phyloP scores from a whole-genome alignment of 2,329 filamentous ascomycete species.

The Diaporthe aspalathi region DNA sequence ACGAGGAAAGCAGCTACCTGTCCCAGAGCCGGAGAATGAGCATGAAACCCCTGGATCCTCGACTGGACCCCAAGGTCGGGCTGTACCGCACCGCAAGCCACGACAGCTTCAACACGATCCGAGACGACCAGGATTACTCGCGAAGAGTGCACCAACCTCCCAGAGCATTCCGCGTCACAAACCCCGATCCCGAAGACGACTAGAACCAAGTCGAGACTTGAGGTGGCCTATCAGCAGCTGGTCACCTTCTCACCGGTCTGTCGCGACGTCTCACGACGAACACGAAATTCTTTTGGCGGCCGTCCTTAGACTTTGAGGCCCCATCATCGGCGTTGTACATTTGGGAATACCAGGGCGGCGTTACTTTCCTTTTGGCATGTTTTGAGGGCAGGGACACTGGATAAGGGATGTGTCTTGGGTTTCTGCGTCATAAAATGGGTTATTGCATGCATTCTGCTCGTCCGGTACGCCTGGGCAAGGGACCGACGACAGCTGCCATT shows the following conservation, averaged over 20 bases:
- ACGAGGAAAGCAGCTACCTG: constrained; percentile 37
- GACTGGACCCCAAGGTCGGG: constrained; percentile 70
- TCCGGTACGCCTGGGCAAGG: constrained; percentile 16
- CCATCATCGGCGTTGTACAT: constrained; percentile 51
- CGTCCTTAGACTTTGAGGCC: constrained; percentile 44
- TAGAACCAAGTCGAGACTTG: constrained; percentile 39
- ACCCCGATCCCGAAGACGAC: constrained; percentile 65
- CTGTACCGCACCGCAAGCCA: constrained; percentile 67
- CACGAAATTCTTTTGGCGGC: constrained; percentile 46
- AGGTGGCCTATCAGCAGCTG: not conserved
- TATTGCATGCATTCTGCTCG: constrained; percentile 30
- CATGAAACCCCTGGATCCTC: constrained; percentile 70
- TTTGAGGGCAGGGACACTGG: not conserved
- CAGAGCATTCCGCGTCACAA: constrained; percentile 70
- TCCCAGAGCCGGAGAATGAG: constrained; percentile 50
- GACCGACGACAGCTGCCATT: constrained; percentile 32
- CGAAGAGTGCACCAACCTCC: constrained; percentile 64
- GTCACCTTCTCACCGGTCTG: constrained; percentile 14
- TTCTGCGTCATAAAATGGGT: constrained; percentile 34
- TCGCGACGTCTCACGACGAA: constrained; percentile 47
- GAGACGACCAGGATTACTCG: constrained; percentile 75
- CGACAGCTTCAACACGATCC: constrained; percentile 72
- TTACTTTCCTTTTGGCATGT: constrained; percentile 43
- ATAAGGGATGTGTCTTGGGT: constrained; percentile 10
- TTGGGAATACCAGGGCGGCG: constrained; percentile 59